Evolutionary conservation across 2,329 filamentous ascomycete genomes (phyloP).

Genomic region (Fusarium avenaceum): DNA sequence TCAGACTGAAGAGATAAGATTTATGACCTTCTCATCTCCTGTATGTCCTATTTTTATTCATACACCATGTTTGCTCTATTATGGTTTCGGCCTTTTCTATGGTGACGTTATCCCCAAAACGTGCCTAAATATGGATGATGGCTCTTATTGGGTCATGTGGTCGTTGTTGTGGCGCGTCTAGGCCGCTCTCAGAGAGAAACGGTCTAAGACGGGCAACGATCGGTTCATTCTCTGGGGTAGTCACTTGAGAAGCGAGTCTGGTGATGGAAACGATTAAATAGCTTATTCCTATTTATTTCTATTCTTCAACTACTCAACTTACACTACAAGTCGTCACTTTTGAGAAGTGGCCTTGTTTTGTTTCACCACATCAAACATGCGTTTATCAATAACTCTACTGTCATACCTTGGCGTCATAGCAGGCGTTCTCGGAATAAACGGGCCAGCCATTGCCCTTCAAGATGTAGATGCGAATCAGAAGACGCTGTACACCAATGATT

Average conservation of each 20-base stretch:
- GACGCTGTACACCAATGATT: slow-evolving; percentile 22
- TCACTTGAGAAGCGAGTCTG: slow-evolving; percentile 25
- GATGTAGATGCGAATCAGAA: slow-evolving; percentile 24
- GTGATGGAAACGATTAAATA: slow-evolving; percentile 18
- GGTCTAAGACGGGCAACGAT: slow-evolving; percentile 4
- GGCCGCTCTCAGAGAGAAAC: slow-evolving; percentile 16
- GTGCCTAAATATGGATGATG: slow-evolving; percentile 9
- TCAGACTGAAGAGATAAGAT: no score
- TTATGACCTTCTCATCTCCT: no score
- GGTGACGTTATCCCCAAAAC: slow-evolving; percentile 36
- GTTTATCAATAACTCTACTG: slow-evolving; percentile 14
- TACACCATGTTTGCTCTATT: no score
- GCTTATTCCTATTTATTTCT: neutral
- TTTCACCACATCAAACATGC: slow-evolving; percentile 16
- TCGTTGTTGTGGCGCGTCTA: slow-evolving; percentile 22
- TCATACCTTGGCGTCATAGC: slow-evolving; percentile 27
- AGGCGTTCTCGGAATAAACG: slow-evolving; percentile 18
- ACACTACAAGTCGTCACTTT: neutral
- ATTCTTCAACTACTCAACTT: neutral
- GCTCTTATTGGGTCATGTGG: slow-evolving; percentile 39
- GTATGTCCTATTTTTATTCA: no score
- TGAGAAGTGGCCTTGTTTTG: neutral
- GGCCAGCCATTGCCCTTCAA: slow-evolving; percentile 12
- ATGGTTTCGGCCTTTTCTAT: neutral
- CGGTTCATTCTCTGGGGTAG: slow-evolving; percentile 11